A percentile compares a stretch with the other conserved stretches of the same genome.
Conservation (phyloP, 176 grass and related monocot genomes). For the Hyparrhenia diplandra region DNA sequence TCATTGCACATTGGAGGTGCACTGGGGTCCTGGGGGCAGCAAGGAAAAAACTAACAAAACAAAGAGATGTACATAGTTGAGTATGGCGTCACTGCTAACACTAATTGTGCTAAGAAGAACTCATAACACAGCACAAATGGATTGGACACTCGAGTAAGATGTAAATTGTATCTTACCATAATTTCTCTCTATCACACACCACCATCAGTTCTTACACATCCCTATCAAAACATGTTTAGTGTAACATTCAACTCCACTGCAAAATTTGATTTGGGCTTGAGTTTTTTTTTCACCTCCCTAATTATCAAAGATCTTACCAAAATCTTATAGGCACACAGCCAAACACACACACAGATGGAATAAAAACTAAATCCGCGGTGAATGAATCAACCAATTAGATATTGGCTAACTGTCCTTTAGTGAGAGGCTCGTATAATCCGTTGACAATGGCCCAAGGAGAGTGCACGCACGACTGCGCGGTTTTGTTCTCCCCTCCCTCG, state of each 20-base stretch:
- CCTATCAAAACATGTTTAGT: not conserved
- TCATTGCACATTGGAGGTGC: not conserved
- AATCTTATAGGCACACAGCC: not conserved
- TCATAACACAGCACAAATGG: not conserved
- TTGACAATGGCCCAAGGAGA: not conserved
- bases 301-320: not conserved
- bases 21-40: not conserved
- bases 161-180: not conserved
- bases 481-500: not conserved
- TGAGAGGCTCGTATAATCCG: not conserved
- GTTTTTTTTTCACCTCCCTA: not conserved
- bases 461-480: constrained; percentile 5
- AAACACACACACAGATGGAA: not conserved
- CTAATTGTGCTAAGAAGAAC: not conserved
- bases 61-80: not conserved
- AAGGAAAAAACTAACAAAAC: not conserved
- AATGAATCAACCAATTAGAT: not conserved
- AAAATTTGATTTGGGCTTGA: not conserved
- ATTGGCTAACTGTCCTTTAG: not conserved
- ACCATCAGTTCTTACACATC: not conserved
- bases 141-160: not conserved
- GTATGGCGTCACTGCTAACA: not conserved
- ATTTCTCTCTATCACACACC: not conserved
- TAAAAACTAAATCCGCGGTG: too few relatives aligned
- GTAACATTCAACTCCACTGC: not conserved